phyloP scores from a whole-genome alignment of 139 green algal genomes.

The Volvox reticuliferus region DNA sequence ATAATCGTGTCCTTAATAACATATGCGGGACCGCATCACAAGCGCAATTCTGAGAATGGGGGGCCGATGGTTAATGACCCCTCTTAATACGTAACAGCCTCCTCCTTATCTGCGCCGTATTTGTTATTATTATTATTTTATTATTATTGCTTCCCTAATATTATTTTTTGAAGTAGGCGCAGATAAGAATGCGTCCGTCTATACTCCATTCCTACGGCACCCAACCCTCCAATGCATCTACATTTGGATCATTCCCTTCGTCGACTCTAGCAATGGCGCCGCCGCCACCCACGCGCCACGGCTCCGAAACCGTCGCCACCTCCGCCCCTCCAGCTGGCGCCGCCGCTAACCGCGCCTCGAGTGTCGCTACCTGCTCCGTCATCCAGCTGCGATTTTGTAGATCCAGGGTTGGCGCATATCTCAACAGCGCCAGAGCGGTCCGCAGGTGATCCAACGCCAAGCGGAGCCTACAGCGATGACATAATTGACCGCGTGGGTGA shows the following conservation, averaged over 20 bases:
- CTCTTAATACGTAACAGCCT: too few relatives aligned
- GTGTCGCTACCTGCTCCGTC: not conserved
- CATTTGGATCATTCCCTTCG: not conserved
- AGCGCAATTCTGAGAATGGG: too few relatives aligned
- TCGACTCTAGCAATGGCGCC: not conserved
- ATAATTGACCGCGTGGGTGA: not conserved
- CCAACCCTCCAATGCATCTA: not conserved
- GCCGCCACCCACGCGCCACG: not conserved
- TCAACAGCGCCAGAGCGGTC: slow-evolving; percentile 5
- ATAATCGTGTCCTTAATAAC: too few relatives aligned
- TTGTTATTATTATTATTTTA: too few relatives aligned
- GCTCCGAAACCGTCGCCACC: not conserved
- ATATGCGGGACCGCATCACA: not conserved
- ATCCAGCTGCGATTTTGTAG: slow-evolving; percentile 11
- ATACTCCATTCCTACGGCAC: not conserved
- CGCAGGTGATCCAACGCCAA: slow-evolving; percentile 29
- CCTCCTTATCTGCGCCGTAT: not conserved
- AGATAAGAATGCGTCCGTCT: not conserved
- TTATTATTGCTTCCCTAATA: too few relatives aligned
- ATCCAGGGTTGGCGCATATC: slow-evolving; percentile 10
- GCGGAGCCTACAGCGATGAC: not conserved
- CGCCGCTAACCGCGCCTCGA: not conserved
- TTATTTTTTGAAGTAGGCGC: too few relatives aligned
- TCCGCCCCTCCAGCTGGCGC: not conserved
- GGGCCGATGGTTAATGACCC: too few relatives aligned